Evolutionary conservation across 73 alveolate species (phyloP).

Genomic region (Paramecium caudatum): DNA sequence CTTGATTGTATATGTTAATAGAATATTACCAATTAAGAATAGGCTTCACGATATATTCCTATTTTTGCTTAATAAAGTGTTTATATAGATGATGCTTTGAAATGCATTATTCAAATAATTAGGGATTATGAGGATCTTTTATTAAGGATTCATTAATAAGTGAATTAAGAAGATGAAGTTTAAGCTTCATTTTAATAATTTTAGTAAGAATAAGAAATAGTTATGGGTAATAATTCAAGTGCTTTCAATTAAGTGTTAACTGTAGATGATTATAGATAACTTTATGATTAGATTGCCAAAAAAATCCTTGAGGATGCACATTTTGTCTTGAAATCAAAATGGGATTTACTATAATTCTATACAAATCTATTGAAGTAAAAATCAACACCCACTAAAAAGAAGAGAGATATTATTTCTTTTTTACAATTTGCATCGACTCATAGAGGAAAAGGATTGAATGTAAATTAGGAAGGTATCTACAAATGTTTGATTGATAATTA

Average conservation of each 20-base stretch:
- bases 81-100: conserved; percentile 61
- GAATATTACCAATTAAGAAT: conserved; percentile 53
- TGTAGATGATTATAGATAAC: conserved; percentile 13
- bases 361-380: conserved; percentile 60
- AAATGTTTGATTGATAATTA: conserved; percentile 5
- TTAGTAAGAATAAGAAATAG: not conserved
- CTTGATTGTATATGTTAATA: conserved; percentile 66
- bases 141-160: conserved; percentile 18
- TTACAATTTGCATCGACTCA: conserved; percentile 73
- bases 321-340: conserved; percentile 36
- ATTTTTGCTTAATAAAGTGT: conserved; percentile 66
- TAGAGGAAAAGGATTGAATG: conserved; percentile 71
- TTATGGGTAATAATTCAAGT: conserved; percentile 26
- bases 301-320: not conserved
- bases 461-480: conserved; percentile 67
- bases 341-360: conserved; percentile 74
- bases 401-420: conserved; percentile 69
- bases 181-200: no score
- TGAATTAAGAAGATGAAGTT: conserved; percentile 36
- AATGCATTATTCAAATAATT: conserved; percentile 68
- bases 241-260: not conserved
- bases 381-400: conserved; percentile 37
- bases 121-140: conserved; percentile 73
- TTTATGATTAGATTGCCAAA: conserved; percentile 5
- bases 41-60: conserved; percentile 59